Evolutionary conservation across 768 basidiomycete genomes (phyloP).

Genomic region (Gloeopeniophorella convolvens): DNA sequence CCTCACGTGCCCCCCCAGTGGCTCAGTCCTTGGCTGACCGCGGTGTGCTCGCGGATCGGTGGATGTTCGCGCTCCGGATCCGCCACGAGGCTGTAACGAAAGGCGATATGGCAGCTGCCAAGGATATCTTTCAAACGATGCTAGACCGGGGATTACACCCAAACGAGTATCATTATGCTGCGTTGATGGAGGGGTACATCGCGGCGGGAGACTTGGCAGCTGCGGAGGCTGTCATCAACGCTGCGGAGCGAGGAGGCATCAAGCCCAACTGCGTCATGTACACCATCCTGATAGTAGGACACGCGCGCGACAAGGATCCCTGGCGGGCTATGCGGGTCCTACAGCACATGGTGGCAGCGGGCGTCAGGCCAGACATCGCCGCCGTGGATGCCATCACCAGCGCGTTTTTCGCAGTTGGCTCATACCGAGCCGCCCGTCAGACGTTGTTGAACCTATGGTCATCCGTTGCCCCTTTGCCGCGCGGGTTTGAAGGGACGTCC

Average conservation of each 20-base stretch:
- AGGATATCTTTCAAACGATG: slow-evolving; percentile 51
- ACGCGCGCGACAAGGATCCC: slow-evolving; percentile 55
- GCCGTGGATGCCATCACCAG: slow-evolving; percentile 66
- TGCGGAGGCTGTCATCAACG: slow-evolving; percentile 50
- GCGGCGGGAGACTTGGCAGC: slow-evolving; percentile 49
- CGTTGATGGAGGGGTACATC: slow-evolving; percentile 71
- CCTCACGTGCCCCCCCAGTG: slow-evolving; percentile 34
- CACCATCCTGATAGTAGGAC: slow-evolving; percentile 70
- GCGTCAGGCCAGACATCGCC: slow-evolving; percentile 62
- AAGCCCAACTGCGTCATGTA: slow-evolving; percentile 61
- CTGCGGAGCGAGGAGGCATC: slow-evolving; percentile 44
- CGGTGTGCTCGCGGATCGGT: slow-evolving; percentile 47
- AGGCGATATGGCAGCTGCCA: slow-evolving; percentile 44
- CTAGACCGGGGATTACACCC: slow-evolving; percentile 64
- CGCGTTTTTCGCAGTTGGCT: slow-evolving; percentile 56
- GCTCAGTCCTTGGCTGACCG: slow-evolving; percentile 42
- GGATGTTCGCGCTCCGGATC: slow-evolving; percentile 56
- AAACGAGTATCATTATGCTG: slow-evolving; percentile 63
- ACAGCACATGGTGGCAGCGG: slow-evolving; percentile 52
- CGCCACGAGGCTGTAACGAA: slow-evolving; percentile 51
- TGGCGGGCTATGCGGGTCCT: slow-evolving; percentile 48
- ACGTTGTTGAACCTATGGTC: slow-evolving; percentile 58
- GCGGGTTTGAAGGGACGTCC: slow-evolving; percentile 36
- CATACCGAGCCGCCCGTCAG: slow-evolving; percentile 42
- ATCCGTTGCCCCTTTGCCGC: slow-evolving; percentile 55